Evolutionary conservation across 31 red algal genomes (phyloP).

Genomic region (Asparagopsis taxiformis): DNA sequence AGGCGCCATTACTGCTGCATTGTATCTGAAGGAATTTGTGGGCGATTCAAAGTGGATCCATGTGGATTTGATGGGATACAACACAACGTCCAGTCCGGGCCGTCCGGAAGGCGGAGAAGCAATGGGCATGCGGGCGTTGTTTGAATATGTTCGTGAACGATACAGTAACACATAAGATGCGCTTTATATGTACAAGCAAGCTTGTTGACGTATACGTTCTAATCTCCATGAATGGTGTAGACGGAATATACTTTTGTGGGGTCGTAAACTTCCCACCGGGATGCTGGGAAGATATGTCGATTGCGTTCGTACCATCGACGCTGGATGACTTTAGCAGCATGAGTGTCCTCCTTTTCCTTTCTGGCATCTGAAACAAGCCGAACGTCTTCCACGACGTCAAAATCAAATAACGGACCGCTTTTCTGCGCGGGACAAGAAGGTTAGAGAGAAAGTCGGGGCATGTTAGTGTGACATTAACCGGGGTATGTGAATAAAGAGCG

Average conservation of each 20-base stretch:
- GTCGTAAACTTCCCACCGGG: slow-evolving; percentile 84
- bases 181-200: background rate
- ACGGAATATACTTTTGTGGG: slow-evolving; percentile 50
- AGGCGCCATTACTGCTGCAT: slow-evolving; percentile 82
- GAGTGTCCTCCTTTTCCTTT: slow-evolving; percentile 82
- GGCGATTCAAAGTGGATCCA: slow-evolving; percentile 82
- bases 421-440: slow-evolving; percentile 30
- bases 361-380: slow-evolving; percentile 64
- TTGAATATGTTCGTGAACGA: slow-evolving; percentile 56
- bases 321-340: slow-evolving; percentile 89
- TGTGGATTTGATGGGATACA: slow-evolving; percentile 92
- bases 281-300: slow-evolving; percentile 89
- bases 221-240: slow-evolving; percentile 62
- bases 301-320: slow-evolving; percentile 95
- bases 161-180: no score
- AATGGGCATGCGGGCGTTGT: slow-evolving; percentile 80
- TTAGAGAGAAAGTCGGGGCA: background rate
- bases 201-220: background rate
- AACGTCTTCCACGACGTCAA: slow-evolving; percentile 81
- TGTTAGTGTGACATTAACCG: background rate
- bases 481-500: no score
- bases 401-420: slow-evolving; percentile 79
- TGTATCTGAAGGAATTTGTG: slow-evolving; percentile 94
- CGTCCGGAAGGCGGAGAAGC: slow-evolving; percentile 92
- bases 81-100: slow-evolving; percentile 63